Base-by-base conservation (phyloP, 1,284 basidiomycete species). In the Marasmius oreades region DNA sequence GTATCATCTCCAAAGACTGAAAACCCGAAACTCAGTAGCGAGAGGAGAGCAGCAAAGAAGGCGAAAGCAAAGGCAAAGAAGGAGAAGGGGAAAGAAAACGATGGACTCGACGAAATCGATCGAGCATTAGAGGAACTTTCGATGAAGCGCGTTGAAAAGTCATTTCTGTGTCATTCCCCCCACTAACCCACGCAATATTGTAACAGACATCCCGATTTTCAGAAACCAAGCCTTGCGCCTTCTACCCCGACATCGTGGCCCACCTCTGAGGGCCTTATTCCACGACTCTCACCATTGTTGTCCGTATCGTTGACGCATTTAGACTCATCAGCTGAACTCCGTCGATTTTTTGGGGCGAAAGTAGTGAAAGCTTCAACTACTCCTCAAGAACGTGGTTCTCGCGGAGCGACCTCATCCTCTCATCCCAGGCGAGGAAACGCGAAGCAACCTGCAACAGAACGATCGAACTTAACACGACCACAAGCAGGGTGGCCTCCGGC, bases 281-380 rank as follows among this genome's bases (percentile, higher is more conserved):
- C 64, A 68, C 37, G 68, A 65, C 8, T 70, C 74, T 10, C 84
- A 3, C 69, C 79, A 33, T 79, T 95, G 0, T 78, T 96, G 5
- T 76, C 87, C 0, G 85, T 95, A 4, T 92, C 91, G 0, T 73
- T 88, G 0, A 77, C 86, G 53, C 81, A 93, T 63, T 83, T 97
- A 16, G 93, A 97, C 59, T 80, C 86, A 10, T 93, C 95, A 56
- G 86, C 87, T 0, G 95, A 98, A 69, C 82, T 97, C 70, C 86
- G 90, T 56, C 88, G 85, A 60, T 95, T 97, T 79, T 98, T 98
- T 65, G 95, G 95, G 1, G 82, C 91, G 6, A 91, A 88, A 67
- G 93, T 96, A 53, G 82, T 96, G 14, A 75, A 84, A 58, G 78
- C 82, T 1, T 77, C 77, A 12, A 80, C 39, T 18, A 7, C 39